These are phyloP conservation scores for Aspergillus avenaceus DNA, from an alignment of 495 filamentous ascomycete genomes.

Conservation along the genomic window DNA sequence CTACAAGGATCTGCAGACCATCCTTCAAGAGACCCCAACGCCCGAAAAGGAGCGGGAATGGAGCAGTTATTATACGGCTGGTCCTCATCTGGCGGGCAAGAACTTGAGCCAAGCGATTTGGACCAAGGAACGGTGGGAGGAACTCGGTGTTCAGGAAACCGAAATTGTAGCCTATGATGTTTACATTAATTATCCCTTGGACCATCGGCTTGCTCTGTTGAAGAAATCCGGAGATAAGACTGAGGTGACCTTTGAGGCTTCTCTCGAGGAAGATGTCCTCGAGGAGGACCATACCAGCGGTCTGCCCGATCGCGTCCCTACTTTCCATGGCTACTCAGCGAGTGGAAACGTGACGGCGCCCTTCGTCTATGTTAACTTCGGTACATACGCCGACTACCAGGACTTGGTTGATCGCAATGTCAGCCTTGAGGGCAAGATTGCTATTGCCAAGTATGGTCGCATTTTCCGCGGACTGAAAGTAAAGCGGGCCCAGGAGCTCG, in stretches of 20 bases:
- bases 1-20: constrained; percentile 63
- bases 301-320: constrained; percentile 72
- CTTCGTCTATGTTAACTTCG: constrained; percentile 86
- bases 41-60: constrained; percentile 68
- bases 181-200: constrained; percentile 85
- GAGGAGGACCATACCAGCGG: constrained; percentile 76
- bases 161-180: constrained; percentile 78
- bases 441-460: constrained; percentile 78
- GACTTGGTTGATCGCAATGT: constrained; percentile 75
- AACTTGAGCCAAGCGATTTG: constrained; percentile 83
- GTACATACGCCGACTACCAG: constrained; percentile 78
- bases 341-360: constrained; percentile 83
- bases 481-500: constrained; percentile 86
- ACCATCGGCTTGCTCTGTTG: constrained; percentile 73
- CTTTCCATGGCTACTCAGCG: constrained; percentile 93
- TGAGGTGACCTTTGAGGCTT: constrained; percentile 71
- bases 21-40: constrained; percentile 69
- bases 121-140: constrained; percentile 81
- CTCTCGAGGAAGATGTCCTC: constrained; percentile 80
- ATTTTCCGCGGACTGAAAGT: constrained; percentile 91
- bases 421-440: constrained; percentile 77
- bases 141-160: constrained; percentile 72
- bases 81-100: constrained; percentile 83
- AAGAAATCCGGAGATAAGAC: constrained; percentile 42
- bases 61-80: constrained; percentile 87